Evolutionary conservation across 2,329 filamentous ascomycete genomes (phyloP).

Genomic region (Botrytis galanthina): DNA sequence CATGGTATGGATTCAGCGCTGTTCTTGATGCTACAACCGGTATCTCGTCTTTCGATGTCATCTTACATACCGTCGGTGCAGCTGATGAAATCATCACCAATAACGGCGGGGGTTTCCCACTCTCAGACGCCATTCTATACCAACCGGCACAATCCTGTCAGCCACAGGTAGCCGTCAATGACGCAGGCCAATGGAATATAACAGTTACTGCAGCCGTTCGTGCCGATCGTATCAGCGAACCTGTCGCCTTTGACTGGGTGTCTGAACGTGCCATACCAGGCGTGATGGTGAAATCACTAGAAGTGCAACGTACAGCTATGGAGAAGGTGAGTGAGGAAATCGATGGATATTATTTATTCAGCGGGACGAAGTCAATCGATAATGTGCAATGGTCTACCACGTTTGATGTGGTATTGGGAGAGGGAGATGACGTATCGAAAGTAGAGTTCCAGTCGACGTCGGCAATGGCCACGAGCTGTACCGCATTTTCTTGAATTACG

Average conservation of each 20-base stretch:
- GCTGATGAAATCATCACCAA: slow-evolving; percentile 6
- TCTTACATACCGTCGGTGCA: not conserved
- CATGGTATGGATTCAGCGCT: not conserved
- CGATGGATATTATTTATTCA: not conserved
- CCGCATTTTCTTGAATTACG: not conserved
- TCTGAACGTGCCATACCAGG: not conserved
- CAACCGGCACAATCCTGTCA: slow-evolving; percentile 5
- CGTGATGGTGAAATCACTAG: not conserved
- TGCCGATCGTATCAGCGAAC: not conserved
- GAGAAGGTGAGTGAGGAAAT: slow-evolving; percentile 5
- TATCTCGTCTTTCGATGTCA: slow-evolving; percentile 3
- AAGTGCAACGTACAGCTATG: slow-evolving; percentile 1
- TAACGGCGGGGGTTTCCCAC: not conserved
- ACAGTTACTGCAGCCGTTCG: slow-evolving; percentile 5
- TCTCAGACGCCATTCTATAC: not conserved
- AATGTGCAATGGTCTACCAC: not conserved
- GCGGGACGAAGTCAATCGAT: not conserved
- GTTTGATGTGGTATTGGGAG: not conserved
- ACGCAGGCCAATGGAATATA: not conserved
- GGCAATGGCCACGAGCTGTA: not conserved
- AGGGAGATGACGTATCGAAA: not conserved
- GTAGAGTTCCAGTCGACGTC: not conserved
- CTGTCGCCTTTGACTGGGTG: slow-evolving; percentile 9
- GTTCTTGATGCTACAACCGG: not conserved
- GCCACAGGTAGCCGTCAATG: not conserved